Base-by-base conservation (phyloP, 495 filamentous ascomycete genomes). In the Penicillium riverlandense region DNA sequence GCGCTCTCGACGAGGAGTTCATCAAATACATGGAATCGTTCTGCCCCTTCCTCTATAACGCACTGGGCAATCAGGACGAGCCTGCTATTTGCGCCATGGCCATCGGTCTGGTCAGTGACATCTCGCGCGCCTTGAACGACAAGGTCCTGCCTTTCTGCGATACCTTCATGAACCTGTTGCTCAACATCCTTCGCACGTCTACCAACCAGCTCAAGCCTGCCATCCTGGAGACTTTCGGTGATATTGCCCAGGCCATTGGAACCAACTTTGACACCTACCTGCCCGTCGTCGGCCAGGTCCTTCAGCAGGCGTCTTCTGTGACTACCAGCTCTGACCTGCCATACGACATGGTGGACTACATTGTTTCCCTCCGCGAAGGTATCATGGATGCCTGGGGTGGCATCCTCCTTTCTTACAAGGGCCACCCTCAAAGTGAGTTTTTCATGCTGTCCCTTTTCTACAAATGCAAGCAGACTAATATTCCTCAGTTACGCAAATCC, bases 381-480 rank as follows among this genome's bases (percentile, higher is more conserved):
- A 95, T 97, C 45, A 95, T 96, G 86, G 92, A 98, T 77, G 92
- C 92, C 11, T 98, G 95, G 88, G 90, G 87, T 59, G 92, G 92
- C 55, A 90, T 91, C 37, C 85, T 98, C 48, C 78, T 90, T 59
- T 88, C 92, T 29, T 86, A 96, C 82, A 95, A 91, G 77, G 67
- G 75, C 48, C 67, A 47, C 28, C 57, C 69, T 36, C 38, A 83
- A 72, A 76, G 76, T 65, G 55, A 42, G 61, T 45, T 51, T 12
- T 28, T n/a, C 7, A 31, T 45, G 14, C 61, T 22, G 0, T 22
- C 6, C 22, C 22, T 4, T 22, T 22, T 22, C 22, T 22, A 4
- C 22, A 3, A 22, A 2, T 6, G 22, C 22, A 3, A 22, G 22
- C 4, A 3, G 22, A 22, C 22, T 22, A 22, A 22, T 22, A 6